A percentile compares a stretch with the other conserved stretches of the same genome.
These are phyloP conservation scores for Senecio squalidus DNA, from an alignment of 140 eudicot genomes.

Conservation along the genomic window DNA sequence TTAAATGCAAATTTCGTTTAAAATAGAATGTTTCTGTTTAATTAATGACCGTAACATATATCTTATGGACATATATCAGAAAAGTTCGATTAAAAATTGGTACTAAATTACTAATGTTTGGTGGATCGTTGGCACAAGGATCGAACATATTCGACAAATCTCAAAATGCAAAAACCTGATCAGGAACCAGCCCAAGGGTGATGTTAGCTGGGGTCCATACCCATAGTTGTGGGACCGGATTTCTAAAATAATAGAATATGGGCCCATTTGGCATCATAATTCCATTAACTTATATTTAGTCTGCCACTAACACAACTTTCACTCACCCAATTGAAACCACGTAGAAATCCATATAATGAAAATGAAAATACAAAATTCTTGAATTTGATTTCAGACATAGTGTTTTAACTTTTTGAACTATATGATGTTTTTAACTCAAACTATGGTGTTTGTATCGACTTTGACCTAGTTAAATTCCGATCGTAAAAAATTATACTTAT, in stretches of 20 bases:
- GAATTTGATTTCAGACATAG: too few relatives aligned
- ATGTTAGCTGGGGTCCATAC: constrained; percentile 19
- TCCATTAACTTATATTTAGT: constrained; percentile 22
- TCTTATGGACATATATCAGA: too few relatives aligned
- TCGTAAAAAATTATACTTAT: too few relatives aligned
- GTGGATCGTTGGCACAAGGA: constrained; percentile 22
- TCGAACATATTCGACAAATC: constrained; percentile 26
- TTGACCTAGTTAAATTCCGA: too few relatives aligned
- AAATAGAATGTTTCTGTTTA: too few relatives aligned
- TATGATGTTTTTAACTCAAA: too few relatives aligned
- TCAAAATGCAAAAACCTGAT: constrained; percentile 9
- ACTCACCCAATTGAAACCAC: constrained; percentile 43
- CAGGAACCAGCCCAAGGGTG: constrained; percentile 17
- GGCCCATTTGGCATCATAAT: constrained; percentile 29
- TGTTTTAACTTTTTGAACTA: too few relatives aligned
- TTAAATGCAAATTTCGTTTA: too few relatives aligned
- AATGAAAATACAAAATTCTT: constrained; percentile 4
- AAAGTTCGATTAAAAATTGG: too few relatives aligned
- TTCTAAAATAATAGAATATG: constrained; percentile 14
- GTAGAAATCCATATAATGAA: constrained; percentile 33
- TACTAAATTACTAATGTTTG: constrained; percentile 26
- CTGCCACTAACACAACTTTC: constrained; percentile 25
- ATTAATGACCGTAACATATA: too few relatives aligned
- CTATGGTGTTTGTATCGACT: too few relatives aligned
- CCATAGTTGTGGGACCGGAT: constrained; percentile 17